Evolutionary conservation across 192 early-diverging fungal species (phyloP).

Genomic region (Pilaira anomala): DNA sequence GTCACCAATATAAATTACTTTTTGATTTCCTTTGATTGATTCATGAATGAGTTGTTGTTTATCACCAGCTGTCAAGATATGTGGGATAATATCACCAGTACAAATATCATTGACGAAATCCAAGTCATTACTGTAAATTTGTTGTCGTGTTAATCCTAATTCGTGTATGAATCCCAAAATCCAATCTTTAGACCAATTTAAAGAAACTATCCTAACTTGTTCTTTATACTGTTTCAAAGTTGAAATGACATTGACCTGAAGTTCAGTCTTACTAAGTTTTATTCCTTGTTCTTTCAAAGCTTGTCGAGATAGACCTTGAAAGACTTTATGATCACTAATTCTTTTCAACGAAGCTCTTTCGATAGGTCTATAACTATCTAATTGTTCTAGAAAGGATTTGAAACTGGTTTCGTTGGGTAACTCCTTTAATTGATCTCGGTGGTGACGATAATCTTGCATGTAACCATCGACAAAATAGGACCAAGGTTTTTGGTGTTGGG

Average conservation of each 20-base stretch:
- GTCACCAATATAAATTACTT: conserved; percentile 27
- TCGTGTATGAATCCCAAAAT: conserved; percentile 14
- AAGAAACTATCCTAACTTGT: conserved; percentile 15
- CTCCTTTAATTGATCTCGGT: background rate
- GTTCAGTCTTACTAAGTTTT: background rate
- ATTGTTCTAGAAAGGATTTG: background rate
- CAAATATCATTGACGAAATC: conserved; percentile 3
- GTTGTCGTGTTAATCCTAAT: background rate
- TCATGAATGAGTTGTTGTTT: conserved; percentile 8
- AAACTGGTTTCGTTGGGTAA: background rate
- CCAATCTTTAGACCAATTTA: conserved; percentile 34
- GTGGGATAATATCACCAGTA: conserved; percentile 16
- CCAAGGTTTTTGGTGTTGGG: conserved; percentile 2
- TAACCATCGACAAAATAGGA: conserved; percentile 11
- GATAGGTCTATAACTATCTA: background rate
- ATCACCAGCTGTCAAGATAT: conserved; percentile 14
- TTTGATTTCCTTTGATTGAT: background rate
- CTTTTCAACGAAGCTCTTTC: conserved; percentile 4
- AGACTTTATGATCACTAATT: conserved; percentile 4
- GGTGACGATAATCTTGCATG: conserved; percentile 2
- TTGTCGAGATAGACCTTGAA: conserved; percentile 2
- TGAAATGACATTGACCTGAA: background rate
- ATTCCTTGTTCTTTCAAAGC: background rate
- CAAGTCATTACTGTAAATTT: conserved; percentile 19
- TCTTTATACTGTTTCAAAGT: conserved; percentile 1